Evolutionary conservation across 225 moss, liverwort and hornwort species (phyloP), one percentile per base, ranked within the genome.

Genomic region (Pseudisothecium myosuroides): DNA sequence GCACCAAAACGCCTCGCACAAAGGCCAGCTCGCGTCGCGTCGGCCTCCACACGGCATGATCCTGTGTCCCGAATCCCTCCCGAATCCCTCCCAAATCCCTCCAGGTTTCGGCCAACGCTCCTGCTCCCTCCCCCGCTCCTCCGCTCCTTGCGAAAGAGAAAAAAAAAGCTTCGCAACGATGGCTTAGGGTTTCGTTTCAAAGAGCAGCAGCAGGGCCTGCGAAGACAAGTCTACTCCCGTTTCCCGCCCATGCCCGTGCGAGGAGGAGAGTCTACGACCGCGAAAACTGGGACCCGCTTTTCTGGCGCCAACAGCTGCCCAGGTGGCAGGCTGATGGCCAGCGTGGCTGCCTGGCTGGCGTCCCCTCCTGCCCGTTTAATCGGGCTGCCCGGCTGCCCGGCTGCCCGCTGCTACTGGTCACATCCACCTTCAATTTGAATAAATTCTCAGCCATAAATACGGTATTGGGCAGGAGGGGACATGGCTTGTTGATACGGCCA

Each of bases 111-210:
- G 52, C 77, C 74, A 60, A 67, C 66, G 45, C 89, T 76, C 62
- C 62, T 45, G 61, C 86, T 80, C 68, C 87, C 65, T 87, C 80
- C 77, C 87, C 66, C 77, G 83, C 90, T 45, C 87, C 59, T 65
- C 66, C 77, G 83, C 90, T 45, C 87, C 59, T 65, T n/a, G 88
- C 89, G 91, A 87, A 91, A 93, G 85, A 93, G 88, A 78, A 61
- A 74, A 64, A 85, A 64, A 85, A 41, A 36, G 86, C 86, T 52
- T 2, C 52, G 14, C 14, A 0, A 11, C 37, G 52, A 1, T 55
- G 39, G 5, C 91, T 93, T 93, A 91, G 91, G 93, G 93, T 91
- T 93, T 88, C 55, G 83, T 85, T 91, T 85, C 91, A 91, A 93
- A 88, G 88, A 43, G 81, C 39, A 85, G 54, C 52, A 52, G 54